These are phyloP conservation scores for Rhizopogon sp. DNA, from an alignment of 768 basidiomycete species.

Conservation along the genomic window DNA sequence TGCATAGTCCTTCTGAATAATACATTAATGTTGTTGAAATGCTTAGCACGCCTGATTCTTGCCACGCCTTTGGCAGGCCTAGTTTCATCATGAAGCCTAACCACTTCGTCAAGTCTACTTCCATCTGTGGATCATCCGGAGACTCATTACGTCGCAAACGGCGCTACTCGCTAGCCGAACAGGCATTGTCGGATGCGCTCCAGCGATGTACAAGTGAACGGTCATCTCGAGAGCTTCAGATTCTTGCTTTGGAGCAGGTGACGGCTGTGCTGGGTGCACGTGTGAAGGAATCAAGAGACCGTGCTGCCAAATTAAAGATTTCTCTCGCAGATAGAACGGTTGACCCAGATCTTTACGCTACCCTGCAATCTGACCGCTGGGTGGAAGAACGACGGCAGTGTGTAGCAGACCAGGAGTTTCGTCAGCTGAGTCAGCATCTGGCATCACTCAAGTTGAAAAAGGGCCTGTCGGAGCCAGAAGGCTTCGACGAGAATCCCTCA, in stretches of 20 bases:
- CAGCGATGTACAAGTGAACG: conserved; percentile 28
- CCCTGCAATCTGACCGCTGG: conserved; percentile 45
- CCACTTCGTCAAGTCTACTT: conserved; percentile 8
- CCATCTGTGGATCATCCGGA: conserved; percentile 23
- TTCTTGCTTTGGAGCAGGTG: conserved; percentile 40
- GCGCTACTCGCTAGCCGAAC: conserved; percentile 44
- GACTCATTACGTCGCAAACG: conserved; percentile 24
- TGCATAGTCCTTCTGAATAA: conserved; percentile 1
- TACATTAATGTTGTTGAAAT: background rate
- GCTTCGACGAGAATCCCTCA: conserved; percentile 12
- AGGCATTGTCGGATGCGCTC: conserved; percentile 33
- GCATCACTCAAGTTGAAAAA: conserved; percentile 21
- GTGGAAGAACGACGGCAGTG: conserved; percentile 41
- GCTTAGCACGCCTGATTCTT: conserved; percentile 17
- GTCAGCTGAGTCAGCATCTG: conserved; percentile 32
- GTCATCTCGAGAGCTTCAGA: conserved; percentile 41
- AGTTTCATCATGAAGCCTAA: conserved; percentile 7
- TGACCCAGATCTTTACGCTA: conserved; percentile 32
- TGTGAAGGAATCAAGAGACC: conserved; percentile 40
- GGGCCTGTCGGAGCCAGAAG: conserved; percentile 4
- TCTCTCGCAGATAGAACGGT: conserved; percentile 33
- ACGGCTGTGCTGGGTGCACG: conserved; percentile 37
- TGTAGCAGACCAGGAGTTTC: conserved; percentile 32
- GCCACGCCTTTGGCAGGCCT: conserved; percentile 9
- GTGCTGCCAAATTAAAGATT: conserved; percentile 34